These are phyloP conservation scores for Aureobasidium sp. DNA, from an alignment of 2,329 filamentous ascomycete genomes.

Conservation along the genomic window DNA sequence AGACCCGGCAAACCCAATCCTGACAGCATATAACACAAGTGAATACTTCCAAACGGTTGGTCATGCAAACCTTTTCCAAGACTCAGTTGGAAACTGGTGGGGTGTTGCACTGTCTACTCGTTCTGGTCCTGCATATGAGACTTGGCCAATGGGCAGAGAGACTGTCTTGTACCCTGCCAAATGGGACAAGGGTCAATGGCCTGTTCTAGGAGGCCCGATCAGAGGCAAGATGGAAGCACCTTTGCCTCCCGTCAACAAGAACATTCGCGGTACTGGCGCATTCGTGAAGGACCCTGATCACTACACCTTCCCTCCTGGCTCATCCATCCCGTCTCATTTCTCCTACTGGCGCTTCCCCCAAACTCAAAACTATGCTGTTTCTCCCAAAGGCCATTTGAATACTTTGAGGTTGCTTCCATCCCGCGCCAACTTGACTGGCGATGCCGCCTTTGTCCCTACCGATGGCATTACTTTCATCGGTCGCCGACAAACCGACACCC, in stretches of 20 bases:
- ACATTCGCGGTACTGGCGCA: conserved; percentile 37
- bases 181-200: conserved; percentile 41
- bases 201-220: conserved; percentile 33
- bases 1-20: conserved; percentile 23
- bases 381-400: conserved; percentile 36
- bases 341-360: conserved; percentile 51
- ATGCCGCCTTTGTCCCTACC: conserved; percentile 21
- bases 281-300: conserved; percentile 39
- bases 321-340: conserved; percentile 47
- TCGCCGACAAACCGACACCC: conserved; percentile 48
- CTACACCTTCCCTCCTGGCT: conserved; percentile 41
- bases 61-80: conserved; percentile 52
- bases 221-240: conserved; percentile 40
- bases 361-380: conserved; percentile 39
- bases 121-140: conserved; percentile 35
- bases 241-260: conserved; percentile 31
- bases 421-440: conserved; percentile 46
- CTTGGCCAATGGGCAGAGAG: conserved; percentile 51
- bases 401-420: conserved; percentile 45
- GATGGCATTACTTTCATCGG: conserved; percentile 51
- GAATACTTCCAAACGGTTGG: conserved; percentile 46
- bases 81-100: conserved; percentile 48
- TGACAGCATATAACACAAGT: conserved; percentile 23
- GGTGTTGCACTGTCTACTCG: conserved; percentile 42
- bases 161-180: conserved; percentile 43